These are phyloP conservation scores for Clausena lansium DNA, from an alignment of 345 rosid genomes.

Conservation along the genomic window DNA sequence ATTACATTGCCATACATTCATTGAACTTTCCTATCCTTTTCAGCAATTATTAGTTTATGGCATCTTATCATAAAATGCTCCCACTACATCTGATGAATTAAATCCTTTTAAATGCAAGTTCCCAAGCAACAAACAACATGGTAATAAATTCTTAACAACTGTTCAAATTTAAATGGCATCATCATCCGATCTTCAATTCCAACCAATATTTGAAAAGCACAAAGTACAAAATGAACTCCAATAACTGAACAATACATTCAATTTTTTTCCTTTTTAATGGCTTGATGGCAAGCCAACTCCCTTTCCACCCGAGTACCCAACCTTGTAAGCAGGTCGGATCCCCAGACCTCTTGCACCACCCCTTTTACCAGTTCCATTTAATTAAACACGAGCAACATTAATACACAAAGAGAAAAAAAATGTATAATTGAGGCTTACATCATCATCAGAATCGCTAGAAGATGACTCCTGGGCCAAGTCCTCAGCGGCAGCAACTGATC, in stretches of 20 bases:
- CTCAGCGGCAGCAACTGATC: slow-evolving; percentile 42
- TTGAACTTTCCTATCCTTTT: background rate
- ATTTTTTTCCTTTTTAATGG: too few relatives aligned
- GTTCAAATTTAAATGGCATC: background rate
- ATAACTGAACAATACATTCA: background rate
- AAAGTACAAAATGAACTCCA: background rate
- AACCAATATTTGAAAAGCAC: background rate
- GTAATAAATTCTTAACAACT: background rate
- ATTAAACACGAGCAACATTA: background rate
- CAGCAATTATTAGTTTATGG: background rate
- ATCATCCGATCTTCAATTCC: background rate
- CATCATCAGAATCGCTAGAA: slow-evolving; percentile 92
- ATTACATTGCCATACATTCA: background rate
- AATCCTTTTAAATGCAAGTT: background rate
- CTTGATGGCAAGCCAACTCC: too few relatives aligned
- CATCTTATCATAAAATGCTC: background rate
- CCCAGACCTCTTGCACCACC: too few relatives aligned
- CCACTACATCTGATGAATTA: background rate
- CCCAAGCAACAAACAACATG: background rate
- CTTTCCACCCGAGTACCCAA: too few relatives aligned
- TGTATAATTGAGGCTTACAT: slow-evolving; percentile 33
- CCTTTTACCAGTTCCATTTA: background rate
- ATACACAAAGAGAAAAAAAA: background rate
- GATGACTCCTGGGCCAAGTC: slow-evolving; percentile 45
- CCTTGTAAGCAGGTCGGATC: too few relatives aligned